Conservation (phyloP, 2,329 filamentous ascomycete genomes). For the Neonectria sp. region DNA sequence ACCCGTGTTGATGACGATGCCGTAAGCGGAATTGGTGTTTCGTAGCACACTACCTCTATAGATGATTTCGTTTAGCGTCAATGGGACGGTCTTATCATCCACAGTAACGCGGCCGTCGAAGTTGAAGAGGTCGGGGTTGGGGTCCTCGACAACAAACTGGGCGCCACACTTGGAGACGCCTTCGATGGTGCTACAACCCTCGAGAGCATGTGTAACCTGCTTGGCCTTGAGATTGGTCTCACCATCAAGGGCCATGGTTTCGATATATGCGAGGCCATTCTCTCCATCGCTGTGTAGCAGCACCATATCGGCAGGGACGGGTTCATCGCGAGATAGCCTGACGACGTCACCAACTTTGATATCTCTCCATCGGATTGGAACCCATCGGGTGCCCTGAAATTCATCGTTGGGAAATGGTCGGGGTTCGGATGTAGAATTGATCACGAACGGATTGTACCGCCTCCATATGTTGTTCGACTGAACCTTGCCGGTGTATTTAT, state of each 20-base stretch:
- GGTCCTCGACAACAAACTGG: constrained; percentile 81
- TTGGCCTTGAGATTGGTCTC: constrained; percentile 88
- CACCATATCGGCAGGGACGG: constrained; percentile 86
- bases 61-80: constrained; percentile 86
- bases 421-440: constrained; percentile 49
- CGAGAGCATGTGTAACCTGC: constrained; percentile 74
- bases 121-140: constrained; percentile 82
- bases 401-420: constrained; percentile 67
- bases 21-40: constrained; percentile 82
- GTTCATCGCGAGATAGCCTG: constrained; percentile 76
- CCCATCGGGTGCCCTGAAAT: constrained; percentile 72
- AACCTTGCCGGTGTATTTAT: constrained; percentile 51
- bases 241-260: constrained; percentile 88
- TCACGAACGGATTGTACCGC: constrained; percentile 53
- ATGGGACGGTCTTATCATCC: constrained; percentile 71
- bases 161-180: constrained; percentile 70
- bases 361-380: constrained; percentile 59
- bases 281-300: constrained; percentile 84
- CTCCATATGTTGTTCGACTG: constrained; percentile 42
- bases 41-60: constrained; percentile 89
- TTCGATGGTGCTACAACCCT: constrained; percentile 68
- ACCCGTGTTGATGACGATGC: constrained; percentile 88
- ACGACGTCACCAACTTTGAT: constrained; percentile 67
- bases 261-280: constrained; percentile 85
- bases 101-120: constrained; percentile 80